Conservation (phyloP, 305 asterid species). For the Plantago coronopus region DNA sequence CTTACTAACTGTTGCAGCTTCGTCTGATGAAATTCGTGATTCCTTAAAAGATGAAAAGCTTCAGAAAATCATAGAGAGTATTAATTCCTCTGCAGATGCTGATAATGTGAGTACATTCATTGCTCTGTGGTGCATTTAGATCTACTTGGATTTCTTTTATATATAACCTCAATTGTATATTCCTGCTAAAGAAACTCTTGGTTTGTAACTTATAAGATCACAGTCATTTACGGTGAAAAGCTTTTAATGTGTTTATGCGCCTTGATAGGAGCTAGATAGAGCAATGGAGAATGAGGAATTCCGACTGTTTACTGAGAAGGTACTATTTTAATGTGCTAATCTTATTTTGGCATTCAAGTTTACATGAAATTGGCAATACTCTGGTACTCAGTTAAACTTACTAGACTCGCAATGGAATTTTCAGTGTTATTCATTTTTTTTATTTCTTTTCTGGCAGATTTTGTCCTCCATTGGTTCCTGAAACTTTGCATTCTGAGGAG, state of each 20-base stretch:
- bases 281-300: constrained; percentile 50
- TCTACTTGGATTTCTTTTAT: background rate
- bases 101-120: constrained; percentile 42
- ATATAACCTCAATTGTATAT: background rate
- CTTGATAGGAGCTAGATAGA: constrained; percentile 43
- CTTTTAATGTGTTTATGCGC: constrained; percentile 16
- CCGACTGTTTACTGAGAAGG: constrained; percentile 45
- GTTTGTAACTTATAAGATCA: background rate
- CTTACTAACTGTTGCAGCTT: constrained; percentile 37
- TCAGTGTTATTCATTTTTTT: background rate
- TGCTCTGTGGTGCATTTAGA: background rate
- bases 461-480: constrained; percentile 30
- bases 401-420: background rate
- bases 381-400: background rate
- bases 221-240: background rate
- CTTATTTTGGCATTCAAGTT: background rate
- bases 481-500: background rate
- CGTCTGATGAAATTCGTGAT: constrained; percentile 63
- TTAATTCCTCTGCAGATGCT: constrained; percentile 53
- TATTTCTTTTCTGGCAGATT: constrained; percentile 29
- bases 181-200: background rate
- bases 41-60: constrained; percentile 52
- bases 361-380: background rate
- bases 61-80: constrained; percentile 41
- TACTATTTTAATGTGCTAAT: constrained; percentile 14